phyloP scores from a whole-genome alignment of 805 yeast species.

The Ogataea chonburiensis region DNA sequence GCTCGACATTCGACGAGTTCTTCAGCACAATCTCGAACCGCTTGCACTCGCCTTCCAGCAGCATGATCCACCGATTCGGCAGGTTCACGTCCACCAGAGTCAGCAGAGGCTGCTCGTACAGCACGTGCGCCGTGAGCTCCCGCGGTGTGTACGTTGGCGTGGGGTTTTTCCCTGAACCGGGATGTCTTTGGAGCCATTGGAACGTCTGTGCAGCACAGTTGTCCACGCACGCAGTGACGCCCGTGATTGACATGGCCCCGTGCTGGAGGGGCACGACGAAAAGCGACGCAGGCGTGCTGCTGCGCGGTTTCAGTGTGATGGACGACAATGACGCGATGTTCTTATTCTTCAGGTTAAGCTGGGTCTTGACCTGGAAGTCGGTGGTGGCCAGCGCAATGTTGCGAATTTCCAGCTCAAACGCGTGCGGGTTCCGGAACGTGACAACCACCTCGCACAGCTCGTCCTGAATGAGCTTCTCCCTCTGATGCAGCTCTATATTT shows the following conservation, averaged over 20 bases:
- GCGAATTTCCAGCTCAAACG: constrained; percentile 64
- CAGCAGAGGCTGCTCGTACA: constrained; percentile 57
- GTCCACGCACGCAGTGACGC: constrained; percentile 50
- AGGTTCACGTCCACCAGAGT: constrained; percentile 51
- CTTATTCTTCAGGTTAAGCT: constrained; percentile 20
- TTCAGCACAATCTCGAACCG: constrained; percentile 49
- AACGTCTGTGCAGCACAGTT: constrained; percentile 50
- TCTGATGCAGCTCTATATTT: constrained; percentile 20
- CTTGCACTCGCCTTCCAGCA: constrained; percentile 73
- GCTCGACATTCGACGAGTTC: constrained; percentile 57
- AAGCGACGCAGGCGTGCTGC: constrained; percentile 40
- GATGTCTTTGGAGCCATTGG: constrained; percentile 8
- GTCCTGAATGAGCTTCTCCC: constrained; percentile 47
- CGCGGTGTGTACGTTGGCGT: constrained; percentile 1
- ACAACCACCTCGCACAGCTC: constrained; percentile 61
- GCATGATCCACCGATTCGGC: constrained; percentile 66
- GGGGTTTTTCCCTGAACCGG: constrained; percentile 11
- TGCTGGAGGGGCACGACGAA: constrained; percentile 46
- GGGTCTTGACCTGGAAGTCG: constrained; percentile 31
- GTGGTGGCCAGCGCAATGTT: constrained; percentile 41
- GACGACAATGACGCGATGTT: constrained; percentile 18
- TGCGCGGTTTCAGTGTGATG: constrained; percentile 38
- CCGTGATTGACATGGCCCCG: constrained; percentile 51
- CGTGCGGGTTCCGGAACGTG: constrained; percentile 74
- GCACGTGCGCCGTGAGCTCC: constrained; percentile 33